Evolutionary conservation across 495 filamentous ascomycete species (phyloP), one percentile per base, ranked within the genome.

Genomic region (Parmelia sp.): DNA sequence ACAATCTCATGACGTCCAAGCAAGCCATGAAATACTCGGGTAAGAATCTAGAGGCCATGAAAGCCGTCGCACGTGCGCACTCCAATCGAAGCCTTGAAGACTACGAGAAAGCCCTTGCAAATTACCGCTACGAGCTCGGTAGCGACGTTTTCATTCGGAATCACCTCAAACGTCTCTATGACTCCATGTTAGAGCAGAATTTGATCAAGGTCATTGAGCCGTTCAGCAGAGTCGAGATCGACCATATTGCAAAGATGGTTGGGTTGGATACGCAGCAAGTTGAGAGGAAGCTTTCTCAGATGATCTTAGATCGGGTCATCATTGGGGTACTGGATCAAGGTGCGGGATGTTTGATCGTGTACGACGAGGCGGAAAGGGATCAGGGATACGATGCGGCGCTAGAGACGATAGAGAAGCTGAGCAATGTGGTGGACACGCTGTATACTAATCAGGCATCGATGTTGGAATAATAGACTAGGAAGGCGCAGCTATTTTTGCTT

Each of bases 271-370:
- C 89, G 53, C 89, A 91, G 77, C 93, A 97, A 79, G 94, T 98
- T 68, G 94, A 98, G 82, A 85, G 91, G 70, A 98, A 98, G 82
- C 83, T 98, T 45, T 92, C 88, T 36, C 94, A 97, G 82, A 98
- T 98, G 94, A 98, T 98, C 71, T 81, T 98, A 64, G 94, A 98
- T 77, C 96, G 96, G 81, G 91, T 97, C 63, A 97, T 98, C 74
- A 90, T 96, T 58, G 94, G 94, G 35, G 94, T 98, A 61, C 79
- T 98, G 71, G 94, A 98, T 76, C 95, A 98, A 74, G 94, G 95
- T n/a, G 89, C 91, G 17, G 92, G 93, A 11, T 97, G 95, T 75
- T 79, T 98, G 76, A 96, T 96, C 74, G 90, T 98, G 64, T 98
- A 88, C 71, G 94, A 98, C 69, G 94, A 97, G 84, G 90, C 88